Evolutionary conservation across 345 rosid genomes (phyloP).

Genomic region (Populus simonii): DNA sequence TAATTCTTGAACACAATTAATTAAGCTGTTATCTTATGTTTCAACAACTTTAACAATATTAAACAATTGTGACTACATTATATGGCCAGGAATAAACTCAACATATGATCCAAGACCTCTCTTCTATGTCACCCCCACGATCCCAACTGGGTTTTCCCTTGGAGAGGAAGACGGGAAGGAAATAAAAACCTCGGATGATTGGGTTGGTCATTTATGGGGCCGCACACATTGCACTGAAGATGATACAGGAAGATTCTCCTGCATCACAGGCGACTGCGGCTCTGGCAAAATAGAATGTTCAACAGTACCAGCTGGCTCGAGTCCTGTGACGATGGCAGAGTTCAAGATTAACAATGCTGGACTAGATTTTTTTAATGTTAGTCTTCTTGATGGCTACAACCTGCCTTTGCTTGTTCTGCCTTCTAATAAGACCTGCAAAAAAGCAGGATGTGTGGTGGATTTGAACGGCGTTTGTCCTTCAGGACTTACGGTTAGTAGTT

Average conservation of each 20-base stretch:
- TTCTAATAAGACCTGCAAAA: constrained; percentile 53
- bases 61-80: constrained; percentile 69
- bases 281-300: constrained; percentile 64
- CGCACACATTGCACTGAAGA: constrained; percentile 68
- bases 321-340: constrained; percentile 82
- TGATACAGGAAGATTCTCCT: constrained; percentile 57
- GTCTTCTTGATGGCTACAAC: constrained; percentile 92
- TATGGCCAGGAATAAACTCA: constrained; percentile 86
- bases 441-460: constrained; percentile 70
- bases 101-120: no score
- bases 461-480: constrained; percentile 72
- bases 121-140: no score
- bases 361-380: constrained; percentile 67
- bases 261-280: constrained; percentile 84
- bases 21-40: background rate
- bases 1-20: background rate
- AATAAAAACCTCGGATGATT: constrained; percentile 60
- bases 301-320: constrained; percentile 52
- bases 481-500: constrained; percentile 55
- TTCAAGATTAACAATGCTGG: constrained; percentile 75
- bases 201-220: constrained; percentile 96
- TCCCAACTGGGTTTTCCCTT: constrained; percentile 73
- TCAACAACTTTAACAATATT: constrained; percentile 58
- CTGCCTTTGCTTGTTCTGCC: constrained; percentile 73
- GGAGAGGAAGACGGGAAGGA: constrained; percentile 49